These are phyloP conservation scores for Ehretia macrophylla DNA, from an alignment of 257 asterid species.

Conservation along the genomic window DNA sequence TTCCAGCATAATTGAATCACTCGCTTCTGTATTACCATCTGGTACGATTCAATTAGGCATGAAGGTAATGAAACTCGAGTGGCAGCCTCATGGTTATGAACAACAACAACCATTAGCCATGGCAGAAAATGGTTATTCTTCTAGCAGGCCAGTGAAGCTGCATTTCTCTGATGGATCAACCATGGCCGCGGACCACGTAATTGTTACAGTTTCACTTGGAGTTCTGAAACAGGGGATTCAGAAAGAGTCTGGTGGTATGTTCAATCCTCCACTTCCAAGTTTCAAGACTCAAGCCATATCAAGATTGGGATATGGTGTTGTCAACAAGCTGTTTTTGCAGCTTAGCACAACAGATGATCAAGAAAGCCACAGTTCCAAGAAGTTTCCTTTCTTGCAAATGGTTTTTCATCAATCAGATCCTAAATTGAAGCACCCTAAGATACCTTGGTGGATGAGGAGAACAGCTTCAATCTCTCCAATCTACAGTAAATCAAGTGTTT, in stretches of 20 bases:
- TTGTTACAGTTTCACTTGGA: constrained; percentile 77
- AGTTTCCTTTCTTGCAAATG: constrained; percentile 65
- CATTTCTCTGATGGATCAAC: constrained; percentile 63
- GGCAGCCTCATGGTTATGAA: constrained; percentile 29
- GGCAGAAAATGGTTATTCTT: constrained; percentile 17
- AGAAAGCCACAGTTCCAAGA: background rate
- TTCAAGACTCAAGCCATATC: constrained; percentile 60
- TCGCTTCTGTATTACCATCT: constrained; percentile 67
- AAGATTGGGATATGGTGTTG: constrained; percentile 76
- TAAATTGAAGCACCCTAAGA: constrained; percentile 29
- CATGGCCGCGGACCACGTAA: constrained; percentile 63
- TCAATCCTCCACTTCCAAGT: constrained; percentile 65
- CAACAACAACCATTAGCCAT: background rate
- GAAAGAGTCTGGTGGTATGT: constrained; percentile 32
- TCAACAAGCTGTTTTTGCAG: constrained; percentile 70
- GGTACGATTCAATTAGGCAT: constrained; percentile 58
- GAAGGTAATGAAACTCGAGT: constrained; percentile 50
- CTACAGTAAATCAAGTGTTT: constrained; percentile 42
- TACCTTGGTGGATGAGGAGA: constrained; percentile 74
- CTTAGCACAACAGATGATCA: constrained; percentile 15
- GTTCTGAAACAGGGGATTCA: constrained; percentile 57
- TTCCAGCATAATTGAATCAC: constrained; percentile 41
- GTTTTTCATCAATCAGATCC: constrained; percentile 46
- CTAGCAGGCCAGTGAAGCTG: constrained; percentile 49
- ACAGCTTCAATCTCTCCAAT: constrained; percentile 58